Conservation (phyloP, 2,329 filamentous ascomycete species). For the Diaporthe helianthi region DNA sequence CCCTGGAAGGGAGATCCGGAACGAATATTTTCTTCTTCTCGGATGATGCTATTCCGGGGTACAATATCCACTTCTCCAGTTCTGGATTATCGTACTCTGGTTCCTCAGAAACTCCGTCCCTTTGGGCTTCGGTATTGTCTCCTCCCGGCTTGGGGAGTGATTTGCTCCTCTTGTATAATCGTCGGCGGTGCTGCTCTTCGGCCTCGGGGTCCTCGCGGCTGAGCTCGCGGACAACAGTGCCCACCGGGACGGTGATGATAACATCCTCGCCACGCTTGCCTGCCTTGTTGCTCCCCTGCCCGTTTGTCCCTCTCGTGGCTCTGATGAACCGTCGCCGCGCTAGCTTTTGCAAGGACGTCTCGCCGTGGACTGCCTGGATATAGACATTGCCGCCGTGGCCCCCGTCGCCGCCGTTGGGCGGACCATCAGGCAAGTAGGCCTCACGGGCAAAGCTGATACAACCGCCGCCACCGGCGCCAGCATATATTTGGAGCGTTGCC, state of each 20-base stretch:
- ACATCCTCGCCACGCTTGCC: conserved; percentile 87
- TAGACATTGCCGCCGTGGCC: conserved; percentile 92
- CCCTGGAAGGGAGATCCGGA: conserved; percentile 59
- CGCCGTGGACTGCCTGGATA: conserved; percentile 88
- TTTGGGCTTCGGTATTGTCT: conserved; percentile 41
- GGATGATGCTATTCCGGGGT: conserved; percentile 76
- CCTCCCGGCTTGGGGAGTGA: conserved; percentile 34
- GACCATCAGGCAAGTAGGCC: conserved; percentile 86
- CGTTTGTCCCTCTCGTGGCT: conserved; percentile 78
- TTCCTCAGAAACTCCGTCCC: conserved; percentile 49
- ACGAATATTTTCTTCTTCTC: conserved; percentile 66
- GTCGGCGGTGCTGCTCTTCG: conserved; percentile 60
- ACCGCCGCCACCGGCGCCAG: conserved; percentile 85
- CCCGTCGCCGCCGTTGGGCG: conserved; percentile 93
- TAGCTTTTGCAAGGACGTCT: conserved; percentile 93
- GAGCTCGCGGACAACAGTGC: conserved; percentile 87
- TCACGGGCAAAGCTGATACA: conserved; percentile 95
- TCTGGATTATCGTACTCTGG: conserved; percentile 53
- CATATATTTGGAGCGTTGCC: conserved; percentile 77
- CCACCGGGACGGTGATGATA: conserved; percentile 88
- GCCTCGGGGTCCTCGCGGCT: conserved; percentile 77
- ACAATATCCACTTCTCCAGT: conserved; percentile 83
- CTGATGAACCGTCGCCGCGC: conserved; percentile 77
- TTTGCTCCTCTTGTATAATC: conserved; percentile 40
- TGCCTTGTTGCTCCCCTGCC: conserved; percentile 74